Base-by-base conservation (phyloP, 2,329 filamentous ascomycete genomes). In the Zymoseptoria ardabiliae region DNA sequence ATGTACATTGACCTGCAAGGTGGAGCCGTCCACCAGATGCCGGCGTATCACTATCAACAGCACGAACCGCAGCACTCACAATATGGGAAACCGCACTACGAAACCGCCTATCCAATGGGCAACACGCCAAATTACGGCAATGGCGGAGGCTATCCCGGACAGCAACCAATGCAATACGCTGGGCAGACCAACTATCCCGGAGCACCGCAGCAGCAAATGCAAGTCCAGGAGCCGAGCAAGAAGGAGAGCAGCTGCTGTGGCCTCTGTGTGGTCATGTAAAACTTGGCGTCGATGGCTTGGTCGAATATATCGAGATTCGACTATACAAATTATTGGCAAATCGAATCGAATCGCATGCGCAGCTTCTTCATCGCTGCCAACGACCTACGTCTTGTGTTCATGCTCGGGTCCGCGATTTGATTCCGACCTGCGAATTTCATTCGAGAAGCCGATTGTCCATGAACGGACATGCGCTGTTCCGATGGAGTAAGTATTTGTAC, bases 1-100 rank as follows among this genome's bases (percentile, higher is more conserved):
- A 92, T 99, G 50, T 96, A 90, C 71, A 85, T 97, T 62, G 89
- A 97, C 71, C 79, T 97, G 64, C 85, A 87, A 66, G 66, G 63
- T 10, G 91, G 91, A 58, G 89, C 86, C 11, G 85, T 84, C 2
- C 79, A 77, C 11, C 66, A 70, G 53, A 68, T 67, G 54, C 67
- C 68, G 13, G 60, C 65, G 22, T 72, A 73, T 65, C 74, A 81
- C 49, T 74, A 78, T 51, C 75, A 79, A 50, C 78, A 81, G 48
- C 64, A 69, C 50, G 65, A 71, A 53, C 69, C 70, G 3, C 69
- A 72, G 58, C 70, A 72, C 48, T 56, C 66, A 51, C 63, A 70
- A 50, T 77, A 80, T 58, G 72, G 75, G 48, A 71, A 76, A 65
- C 72, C 74, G 35, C 71, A 78, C 52, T 72, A 73, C 60, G 59